Evolutionary conservation across 352 stramenopile species (phyloP), one percentile per base, ranked within the genome.

Genomic region (Globisporangium sylvaticum): DNA sequence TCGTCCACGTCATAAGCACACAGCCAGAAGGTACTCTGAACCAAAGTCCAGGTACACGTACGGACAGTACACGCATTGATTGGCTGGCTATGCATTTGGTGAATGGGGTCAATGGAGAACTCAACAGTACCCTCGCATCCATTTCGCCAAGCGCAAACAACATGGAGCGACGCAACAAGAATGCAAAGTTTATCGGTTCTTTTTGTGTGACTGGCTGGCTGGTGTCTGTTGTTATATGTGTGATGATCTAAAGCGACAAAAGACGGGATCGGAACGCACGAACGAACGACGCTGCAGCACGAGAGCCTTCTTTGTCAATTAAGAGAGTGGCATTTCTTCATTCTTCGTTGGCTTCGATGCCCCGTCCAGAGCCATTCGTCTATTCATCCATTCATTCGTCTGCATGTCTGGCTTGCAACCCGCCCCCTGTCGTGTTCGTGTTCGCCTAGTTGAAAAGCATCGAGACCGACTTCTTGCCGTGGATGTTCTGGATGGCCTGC

Each of bases 401-500:
- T 27, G 29, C 15, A 6, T 48, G 31, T 24, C 6, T 18, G 20
- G 14, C 20, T 31, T 20, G 29, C 18, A 24, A 15, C 18, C 15
- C 54, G 25, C n/a, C 9, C 5, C 15, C 25, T 58, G 24, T 59
- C 18, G 31, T 37, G 31, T 18, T 55, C 42, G 25, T 65, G 4
- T 20, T 62, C 29, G 46, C 76, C 74, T 98, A 99, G 78, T 99
- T 98, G 83, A 99, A 99, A 32, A 99, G 90, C 75, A 98, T 97
- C 39, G 97, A 99, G 65, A 99, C 98, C 73, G 95, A 99, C 84
- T 99, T 99, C 82, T 99, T 99, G 75, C 97, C 91, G 85, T 99
- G 97, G 78, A 99, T 99, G 81, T 99, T 99, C 81, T 98, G 97
- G 75, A 99, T 99, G n/a, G 97, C 97, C 73, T 99, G 94, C 18